phyloP scores from a whole-genome alignment of 2,329 filamentous ascomycete genomes.

The Spiromastix sp. region DNA sequence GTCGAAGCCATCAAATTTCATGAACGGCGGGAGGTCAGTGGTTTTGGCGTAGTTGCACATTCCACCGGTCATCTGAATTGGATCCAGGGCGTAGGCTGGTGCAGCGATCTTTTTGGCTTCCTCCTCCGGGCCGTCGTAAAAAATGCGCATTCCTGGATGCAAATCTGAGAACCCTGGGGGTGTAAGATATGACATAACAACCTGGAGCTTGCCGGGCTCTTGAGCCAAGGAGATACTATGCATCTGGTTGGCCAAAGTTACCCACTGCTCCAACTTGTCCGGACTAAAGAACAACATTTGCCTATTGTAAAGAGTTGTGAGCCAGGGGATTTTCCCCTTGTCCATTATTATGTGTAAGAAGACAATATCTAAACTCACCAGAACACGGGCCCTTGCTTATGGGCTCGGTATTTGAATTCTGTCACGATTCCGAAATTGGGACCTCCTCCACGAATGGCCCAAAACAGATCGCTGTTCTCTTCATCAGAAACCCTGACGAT shows the following conservation, averaged over 20 bases:
- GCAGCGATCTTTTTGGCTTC: constrained; percentile 25
- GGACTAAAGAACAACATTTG: constrained; percentile 16
- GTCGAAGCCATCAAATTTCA: constrained; percentile 26
- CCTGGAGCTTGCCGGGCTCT: constrained; percentile 14
- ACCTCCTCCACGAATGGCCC: constrained; percentile 37
- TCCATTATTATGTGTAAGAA: no score
- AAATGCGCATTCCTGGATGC: constrained; percentile 15
- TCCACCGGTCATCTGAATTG: no score
- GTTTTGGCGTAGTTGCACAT: no score
- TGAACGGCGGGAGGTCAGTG: constrained; percentile 27
- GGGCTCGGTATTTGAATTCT: constrained; percentile 31
- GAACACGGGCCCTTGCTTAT: constrained; percentile 25
- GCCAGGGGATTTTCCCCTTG: no score
- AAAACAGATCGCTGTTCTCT: constrained; percentile 41
- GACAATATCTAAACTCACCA: constrained; percentile 23
- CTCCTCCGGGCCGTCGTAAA: constrained; percentile 25
- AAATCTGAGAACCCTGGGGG: constrained; percentile 16
- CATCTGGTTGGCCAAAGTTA: constrained; percentile 15
- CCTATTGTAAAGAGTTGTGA: no score
- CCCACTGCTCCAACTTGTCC: constrained; percentile 18
- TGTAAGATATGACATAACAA: constrained; percentile 13
- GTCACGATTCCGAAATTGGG: constrained; percentile 38
- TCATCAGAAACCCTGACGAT: constrained; percentile 29
- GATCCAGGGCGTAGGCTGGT: constrained; percentile 23
- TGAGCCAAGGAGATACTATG: constrained; percentile 15